Evolutionary conservation across 768 basidiomycete species (phyloP).

Genomic region (Mycena leptocephala): DNA sequence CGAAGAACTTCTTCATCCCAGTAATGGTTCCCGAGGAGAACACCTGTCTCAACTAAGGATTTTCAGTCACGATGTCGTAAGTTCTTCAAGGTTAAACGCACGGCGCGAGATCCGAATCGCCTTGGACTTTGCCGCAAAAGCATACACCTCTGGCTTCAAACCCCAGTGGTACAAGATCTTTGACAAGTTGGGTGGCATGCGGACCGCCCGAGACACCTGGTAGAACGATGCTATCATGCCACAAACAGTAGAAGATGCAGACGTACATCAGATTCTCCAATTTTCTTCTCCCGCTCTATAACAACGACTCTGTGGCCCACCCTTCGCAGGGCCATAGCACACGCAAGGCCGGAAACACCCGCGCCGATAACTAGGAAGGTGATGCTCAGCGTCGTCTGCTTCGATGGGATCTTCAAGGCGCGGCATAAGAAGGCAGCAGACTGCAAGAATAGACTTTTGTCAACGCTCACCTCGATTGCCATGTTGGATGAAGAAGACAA

Average conservation of each 20-base stretch:
- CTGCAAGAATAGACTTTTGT: neutral
- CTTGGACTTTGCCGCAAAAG: constrained; percentile 42
- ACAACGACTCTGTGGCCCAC: constrained; percentile 72
- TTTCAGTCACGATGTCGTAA: neutral
- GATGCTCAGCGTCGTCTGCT: constrained; percentile 45
- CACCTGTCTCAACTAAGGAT: constrained; percentile 65
- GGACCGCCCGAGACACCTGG: constrained; percentile 46
- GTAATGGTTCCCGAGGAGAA: constrained; percentile 61
- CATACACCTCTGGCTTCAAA: constrained; percentile 46
- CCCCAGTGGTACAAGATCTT: constrained; percentile 75
- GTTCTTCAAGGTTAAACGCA: constrained; percentile 35
- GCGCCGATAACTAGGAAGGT: constrained; percentile 57
- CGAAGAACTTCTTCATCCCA: constrained; percentile 70
- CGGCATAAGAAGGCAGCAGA: neutral
- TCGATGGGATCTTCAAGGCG: constrained; percentile 11
- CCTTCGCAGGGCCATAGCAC: constrained; percentile 67
- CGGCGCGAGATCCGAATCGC: constrained; percentile 43
- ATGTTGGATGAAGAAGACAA: neutral
- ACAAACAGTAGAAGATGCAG: neutral
- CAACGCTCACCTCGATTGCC: constrained; percentile 9
- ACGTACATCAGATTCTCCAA: constrained; percentile 30
- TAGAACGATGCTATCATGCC: neutral
- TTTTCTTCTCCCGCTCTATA: constrained; percentile 56
- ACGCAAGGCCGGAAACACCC: constrained; percentile 69
- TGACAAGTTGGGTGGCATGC: constrained; percentile 67